phyloP scores from a whole-genome alignment of 164 flowering plant species.

The Santalum album region DNA sequence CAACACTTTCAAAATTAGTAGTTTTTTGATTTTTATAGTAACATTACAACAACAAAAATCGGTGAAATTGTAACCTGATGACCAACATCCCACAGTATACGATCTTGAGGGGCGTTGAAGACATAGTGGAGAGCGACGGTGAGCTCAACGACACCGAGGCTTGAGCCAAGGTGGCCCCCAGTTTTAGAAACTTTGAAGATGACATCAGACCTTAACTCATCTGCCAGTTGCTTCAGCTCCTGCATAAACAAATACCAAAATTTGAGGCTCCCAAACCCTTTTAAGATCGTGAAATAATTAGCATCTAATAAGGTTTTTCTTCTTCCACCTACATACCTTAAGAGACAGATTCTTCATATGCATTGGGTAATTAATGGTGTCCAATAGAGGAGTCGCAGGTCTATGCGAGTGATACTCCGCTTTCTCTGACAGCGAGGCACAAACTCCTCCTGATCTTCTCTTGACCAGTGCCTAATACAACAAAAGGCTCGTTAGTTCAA shows the following conservation, averaged over 20 bases:
- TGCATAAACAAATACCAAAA: constrained; percentile 12
- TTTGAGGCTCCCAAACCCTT: neutral
- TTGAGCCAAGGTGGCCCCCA: constrained; percentile 95
- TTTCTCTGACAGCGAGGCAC: constrained; percentile 64
- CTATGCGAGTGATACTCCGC: constrained; percentile 73
- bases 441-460: constrained; percentile 43
- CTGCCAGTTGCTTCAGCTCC: constrained; percentile 90
- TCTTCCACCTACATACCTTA: constrained; percentile 33
- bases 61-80: constrained; percentile 59
- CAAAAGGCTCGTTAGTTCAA: constrained; percentile 24
- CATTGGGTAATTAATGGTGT: constrained; percentile 90
- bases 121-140: constrained; percentile 96
- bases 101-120: constrained; percentile 78
- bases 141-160: constrained; percentile 94
- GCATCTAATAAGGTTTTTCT: neutral
- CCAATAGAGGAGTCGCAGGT: constrained; percentile 92
- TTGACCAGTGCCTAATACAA: constrained; percentile 33
- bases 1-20: neutral
- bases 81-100: constrained; percentile 91
- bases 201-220: constrained; percentile 82
- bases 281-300: neutral
- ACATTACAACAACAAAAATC: neutral
- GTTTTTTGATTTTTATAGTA: neutral
- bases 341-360: constrained; percentile 94
- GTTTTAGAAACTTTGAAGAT: constrained; percentile 86